Percentiles rank a stretch among this genome's conserved stretches.
Conservation (phyloP, 305 asterid species). For the Nicotiana rustica region DNA sequence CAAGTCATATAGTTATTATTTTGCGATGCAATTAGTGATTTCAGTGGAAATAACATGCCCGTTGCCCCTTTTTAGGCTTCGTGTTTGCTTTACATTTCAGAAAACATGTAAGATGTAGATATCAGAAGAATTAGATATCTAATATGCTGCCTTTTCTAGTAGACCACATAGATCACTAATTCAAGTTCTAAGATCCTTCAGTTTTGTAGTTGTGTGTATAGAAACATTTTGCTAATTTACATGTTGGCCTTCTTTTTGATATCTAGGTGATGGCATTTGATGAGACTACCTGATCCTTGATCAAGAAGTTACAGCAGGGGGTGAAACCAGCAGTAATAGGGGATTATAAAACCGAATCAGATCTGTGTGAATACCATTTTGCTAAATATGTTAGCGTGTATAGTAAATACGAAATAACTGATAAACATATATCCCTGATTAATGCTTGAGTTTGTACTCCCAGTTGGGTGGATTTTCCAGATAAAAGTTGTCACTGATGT, state of each 20-base stretch:
- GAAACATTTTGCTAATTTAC: neutral
- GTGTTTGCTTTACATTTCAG: neutral
- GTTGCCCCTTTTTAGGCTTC: neutral
- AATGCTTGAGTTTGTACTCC: slow-evolving; percentile 27
- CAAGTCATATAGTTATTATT: too few relatives aligned
- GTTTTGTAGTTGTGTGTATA: too few relatives aligned
- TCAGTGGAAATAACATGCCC: neutral
- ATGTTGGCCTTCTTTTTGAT: neutral
- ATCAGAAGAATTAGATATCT: too few relatives aligned
- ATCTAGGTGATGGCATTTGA: slow-evolving; percentile 38
- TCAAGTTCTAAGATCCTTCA: too few relatives aligned
- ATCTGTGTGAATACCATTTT: slow-evolving; percentile 30
- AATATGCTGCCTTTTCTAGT: too few relatives aligned
- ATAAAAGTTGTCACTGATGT: neutral
- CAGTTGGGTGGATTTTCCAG: slow-evolving; percentile 19
- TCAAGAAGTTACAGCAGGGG: neutral
- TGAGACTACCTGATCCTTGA: slow-evolving; percentile 35
- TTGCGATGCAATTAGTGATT: neutral
- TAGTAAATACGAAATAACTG: slow-evolving; percentile 26
- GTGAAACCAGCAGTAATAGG: slow-evolving; percentile 27
- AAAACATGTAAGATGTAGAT: neutral
- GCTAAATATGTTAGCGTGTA: slow-evolving; percentile 17
- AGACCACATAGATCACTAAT: too few relatives aligned
- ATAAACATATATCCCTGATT: neutral
- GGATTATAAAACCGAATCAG: slow-evolving; percentile 25